phyloP scores from a whole-genome alignment of 768 basidiomycete genomes.

The Lyophyllum decastes region DNA sequence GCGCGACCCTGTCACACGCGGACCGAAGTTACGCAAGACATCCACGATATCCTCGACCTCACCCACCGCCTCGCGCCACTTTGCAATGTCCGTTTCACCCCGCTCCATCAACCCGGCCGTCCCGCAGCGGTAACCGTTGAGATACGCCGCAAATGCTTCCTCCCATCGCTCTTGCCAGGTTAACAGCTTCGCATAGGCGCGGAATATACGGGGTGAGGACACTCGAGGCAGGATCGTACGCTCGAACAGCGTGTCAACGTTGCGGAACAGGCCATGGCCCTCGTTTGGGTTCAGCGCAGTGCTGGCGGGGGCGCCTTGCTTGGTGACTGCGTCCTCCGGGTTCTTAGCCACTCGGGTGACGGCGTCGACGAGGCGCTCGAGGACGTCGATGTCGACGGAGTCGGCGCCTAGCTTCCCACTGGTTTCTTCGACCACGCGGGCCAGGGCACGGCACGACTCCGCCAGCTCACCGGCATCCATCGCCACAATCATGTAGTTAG shows the following conservation, averaged over 20 bases:
- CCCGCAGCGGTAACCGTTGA: slow-evolving; percentile 83
- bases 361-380: slow-evolving; percentile 87
- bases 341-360: slow-evolving; percentile 61
- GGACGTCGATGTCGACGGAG: slow-evolving; percentile 81
- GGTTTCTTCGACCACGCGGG: slow-evolving; percentile 80
- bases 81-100: slow-evolving; percentile 66
- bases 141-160: slow-evolving; percentile 78
- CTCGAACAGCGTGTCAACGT: slow-evolving; percentile 75
- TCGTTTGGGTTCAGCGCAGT: slow-evolving; percentile 51
- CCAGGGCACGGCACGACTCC: slow-evolving; percentile 83
- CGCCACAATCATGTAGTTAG: slow-evolving; percentile 93
- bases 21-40: slow-evolving; percentile 81
- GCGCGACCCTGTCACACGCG: slow-evolving; percentile 54
- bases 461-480: slow-evolving; percentile 91
- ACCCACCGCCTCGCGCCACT: slow-evolving; percentile 73
- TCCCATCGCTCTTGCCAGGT: slow-evolving; percentile 73
- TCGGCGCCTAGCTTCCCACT: slow-evolving; percentile 48
- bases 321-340: slow-evolving; percentile 34
- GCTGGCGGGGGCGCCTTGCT: not conserved
- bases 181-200: slow-evolving; percentile 79
- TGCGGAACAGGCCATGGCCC: slow-evolving; percentile 65
- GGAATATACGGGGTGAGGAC: slow-evolving; percentile 77
- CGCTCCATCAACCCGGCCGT: slow-evolving; percentile 59
- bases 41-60: slow-evolving; percentile 88
- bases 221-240: slow-evolving; percentile 79